A percentile compares a stretch with the other conserved stretches of the same genome.
Conservation (phyloP, 192 early-diverging fungal species). For the Diversispora eburnea region DNA sequence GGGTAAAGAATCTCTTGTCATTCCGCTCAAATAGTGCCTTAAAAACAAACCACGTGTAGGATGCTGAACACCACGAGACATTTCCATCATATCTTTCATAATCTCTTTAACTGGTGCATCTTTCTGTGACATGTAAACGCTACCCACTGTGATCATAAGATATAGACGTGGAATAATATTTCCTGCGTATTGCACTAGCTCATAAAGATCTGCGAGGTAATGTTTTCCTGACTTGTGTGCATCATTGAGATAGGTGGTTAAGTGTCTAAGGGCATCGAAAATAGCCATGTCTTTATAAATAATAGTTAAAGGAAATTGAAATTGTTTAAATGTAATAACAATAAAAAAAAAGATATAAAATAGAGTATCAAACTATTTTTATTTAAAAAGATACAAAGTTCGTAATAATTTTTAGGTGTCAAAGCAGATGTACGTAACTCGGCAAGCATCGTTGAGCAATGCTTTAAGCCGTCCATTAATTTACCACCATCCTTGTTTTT, state of each 20-base stretch:
- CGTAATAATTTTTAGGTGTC: slow-evolving; percentile 98
- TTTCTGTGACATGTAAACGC: slow-evolving; percentile 91
- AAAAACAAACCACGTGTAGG: slow-evolving; percentile 96
- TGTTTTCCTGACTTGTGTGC: slow-evolving; percentile 80
- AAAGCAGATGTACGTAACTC: slow-evolving; percentile 94
- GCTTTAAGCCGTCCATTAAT: slow-evolving; percentile 96
- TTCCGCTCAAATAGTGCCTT: slow-evolving; percentile 89
- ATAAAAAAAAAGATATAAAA: background rate
- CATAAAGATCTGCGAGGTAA: slow-evolving; percentile 91
- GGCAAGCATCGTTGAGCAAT: slow-evolving; percentile 95
- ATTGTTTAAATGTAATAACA: background rate
- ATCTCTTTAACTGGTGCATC: slow-evolving; percentile 93
- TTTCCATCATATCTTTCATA: slow-evolving; percentile 99
- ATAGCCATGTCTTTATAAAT: slow-evolving; percentile 84
- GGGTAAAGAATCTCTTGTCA: slow-evolving; percentile 95
- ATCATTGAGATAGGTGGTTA: slow-evolving; percentile 86
- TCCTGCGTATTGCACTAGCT: slow-evolving; percentile 96
- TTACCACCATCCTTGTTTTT: slow-evolving; percentile 71
- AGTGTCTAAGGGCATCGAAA: slow-evolving; percentile 94
- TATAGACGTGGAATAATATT: slow-evolving; percentile 99
- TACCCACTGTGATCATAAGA: slow-evolving; percentile 98
- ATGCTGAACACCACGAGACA: slow-evolving; percentile 98
- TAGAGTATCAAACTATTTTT: background rate
- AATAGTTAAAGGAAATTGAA: background rate
- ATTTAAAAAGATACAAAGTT: slow-evolving; percentile 74